Base-by-base conservation (phyloP, 192 early-diverging fungal genomes). In the Lunasporangiospora selenospora region DNA sequence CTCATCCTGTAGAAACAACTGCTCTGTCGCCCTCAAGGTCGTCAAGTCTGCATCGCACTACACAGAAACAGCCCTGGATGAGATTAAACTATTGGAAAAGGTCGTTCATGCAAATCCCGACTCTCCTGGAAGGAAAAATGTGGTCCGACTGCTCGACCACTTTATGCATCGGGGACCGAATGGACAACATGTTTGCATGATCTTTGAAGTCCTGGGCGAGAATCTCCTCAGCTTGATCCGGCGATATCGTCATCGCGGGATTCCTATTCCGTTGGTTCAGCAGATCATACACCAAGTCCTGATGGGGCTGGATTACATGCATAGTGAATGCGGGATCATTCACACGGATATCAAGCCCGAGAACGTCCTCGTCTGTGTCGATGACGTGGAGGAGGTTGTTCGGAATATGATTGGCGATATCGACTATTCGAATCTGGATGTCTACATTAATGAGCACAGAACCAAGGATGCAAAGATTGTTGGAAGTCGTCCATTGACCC, bases 291-390 rank as follows among this genome's bases (percentile, higher is more conserved):
- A 88, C 62, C 95, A 98, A 76, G 85, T 95, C 21, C 81, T 95
- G 23, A 79, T 90, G 58, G 94, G 91, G 4, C 75, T 98, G 54
- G 93, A 94, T 55, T 98, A 95, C 65, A 78, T 98, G 53, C 95
- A 98, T 70, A 77, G 85, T 3, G 86, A 89, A 45, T 98, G 95
- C 79, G 85, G 86, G 30, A 93, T 98, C 58, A 96, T 98, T 51
- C 95, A 98, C 80, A 98, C 95, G 0, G 95, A 98, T 73, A 66
- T 98, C 33, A 98, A 98, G 59, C 95, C 94, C n/a, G 95, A 97
- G 76, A 97, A 97, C 69, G 89, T 95, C 7, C 81, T 97, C 12
- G 88, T 94, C 24, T 91, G 89, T 55, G 84, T 97, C 33, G 86
- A 86, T 54, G 80, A 95, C 51, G 90, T 94, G 6, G 90, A 92